Base-by-base conservation (phyloP, 805 yeast species). In the Aciculoconidium aculeatum region DNA sequence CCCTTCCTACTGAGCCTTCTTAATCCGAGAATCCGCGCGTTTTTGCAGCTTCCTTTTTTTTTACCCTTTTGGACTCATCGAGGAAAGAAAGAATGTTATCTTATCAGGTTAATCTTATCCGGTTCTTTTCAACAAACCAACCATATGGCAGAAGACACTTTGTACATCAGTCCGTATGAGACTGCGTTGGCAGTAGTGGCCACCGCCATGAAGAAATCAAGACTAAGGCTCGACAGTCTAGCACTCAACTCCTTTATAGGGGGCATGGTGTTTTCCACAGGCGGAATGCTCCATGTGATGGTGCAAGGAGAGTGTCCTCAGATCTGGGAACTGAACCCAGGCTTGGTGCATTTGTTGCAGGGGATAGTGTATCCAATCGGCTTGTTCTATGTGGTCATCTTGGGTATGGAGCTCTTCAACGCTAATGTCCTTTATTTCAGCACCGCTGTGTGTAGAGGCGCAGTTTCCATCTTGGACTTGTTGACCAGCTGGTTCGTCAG, bases 101-200 rank as follows among this genome's bases (percentile, higher is more conserved):
- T n/a, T n/a, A n/a, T n/a, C n/a, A n/a, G n/a, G n/a, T n/a, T n/a
- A n/a, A n/a, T n/a, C n/a, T n/a, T n/a, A n/a, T n/a, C n/a, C n/a
- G n/a, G n/a, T n/a, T n/a, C n/a, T n/a, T n/a, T n/a, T n/a, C n/a
- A n/a, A n/a, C n/a, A n/a, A n/a, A n/a, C n/a, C n/a, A n/a, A n/a
- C n/a, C n/a, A n/a, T n/a, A n/a, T n/a, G n/a, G n/a, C n/a, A n/a
- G n/a, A n/a, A n/a, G n/a, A n/a, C n/a, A n/a, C n/a, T n/a, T n/a
- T n/a, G n/a, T n/a, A n/a, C n/a, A n/a, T n/a, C n/a, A n/a, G 86
- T 4, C 83, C 90, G 5, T 77, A 82, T 55, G 94, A 83, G 44
- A 77, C 90, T 3, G 92, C 92, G 0, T 53, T 83, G 28, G 92
- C 94, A 0, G 80, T 81, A 22, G 90, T 82, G 11, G 94, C 94